Evolutionary conservation across 2,329 filamentous ascomycete species (phyloP).

Genomic region (Atkinsonella hypoxylon): DNA sequence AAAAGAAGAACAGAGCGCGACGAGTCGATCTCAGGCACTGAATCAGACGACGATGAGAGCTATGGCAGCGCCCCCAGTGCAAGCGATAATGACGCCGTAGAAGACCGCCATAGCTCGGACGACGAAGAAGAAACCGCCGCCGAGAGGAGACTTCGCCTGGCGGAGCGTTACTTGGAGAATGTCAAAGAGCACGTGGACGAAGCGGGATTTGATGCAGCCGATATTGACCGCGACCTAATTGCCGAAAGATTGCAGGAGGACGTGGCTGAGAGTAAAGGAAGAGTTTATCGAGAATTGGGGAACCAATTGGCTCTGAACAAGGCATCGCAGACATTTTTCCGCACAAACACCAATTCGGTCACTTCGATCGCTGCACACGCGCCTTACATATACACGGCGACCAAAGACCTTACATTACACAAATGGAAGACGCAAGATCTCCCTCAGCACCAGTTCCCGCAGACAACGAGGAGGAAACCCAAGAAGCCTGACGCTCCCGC

Average conservation of each 20-base stretch:
- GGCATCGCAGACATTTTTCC: constrained; percentile 60
- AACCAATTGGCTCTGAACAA: constrained; percentile 56
- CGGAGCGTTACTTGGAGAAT: constrained; percentile 87
- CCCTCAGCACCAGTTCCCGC: constrained; percentile 45
- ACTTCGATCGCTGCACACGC: constrained; percentile 70
- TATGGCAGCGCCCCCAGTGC: constrained; percentile 26
- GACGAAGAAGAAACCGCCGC: constrained; percentile 79
- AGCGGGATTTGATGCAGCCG: constrained; percentile 78
- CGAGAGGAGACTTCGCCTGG: constrained; percentile 73
- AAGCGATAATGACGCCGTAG: constrained; percentile 34
- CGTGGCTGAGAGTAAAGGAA: constrained; percentile 81
- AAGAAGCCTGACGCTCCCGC: constrained; percentile 47
- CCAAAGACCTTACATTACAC: constrained; percentile 71
- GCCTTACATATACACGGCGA: constrained; percentile 78
- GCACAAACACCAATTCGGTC: constrained; percentile 63
- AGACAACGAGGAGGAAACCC: constrained; percentile 45
- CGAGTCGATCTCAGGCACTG: constrained; percentile 80
- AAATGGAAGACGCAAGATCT: constrained; percentile 79
- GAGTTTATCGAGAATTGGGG: constrained; percentile 72
- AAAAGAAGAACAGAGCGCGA: constrained; percentile 40
- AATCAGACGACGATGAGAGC: constrained; percentile 54
- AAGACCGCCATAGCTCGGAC: constrained; percentile 41
- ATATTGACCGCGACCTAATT: constrained; percentile 86
- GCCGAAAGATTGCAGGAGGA: constrained; percentile 85
- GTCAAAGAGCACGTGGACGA: constrained; percentile 74